Evolutionary conservation across 768 basidiomycete species (phyloP).

Genomic region (Tubosaeta sp.): DNA sequence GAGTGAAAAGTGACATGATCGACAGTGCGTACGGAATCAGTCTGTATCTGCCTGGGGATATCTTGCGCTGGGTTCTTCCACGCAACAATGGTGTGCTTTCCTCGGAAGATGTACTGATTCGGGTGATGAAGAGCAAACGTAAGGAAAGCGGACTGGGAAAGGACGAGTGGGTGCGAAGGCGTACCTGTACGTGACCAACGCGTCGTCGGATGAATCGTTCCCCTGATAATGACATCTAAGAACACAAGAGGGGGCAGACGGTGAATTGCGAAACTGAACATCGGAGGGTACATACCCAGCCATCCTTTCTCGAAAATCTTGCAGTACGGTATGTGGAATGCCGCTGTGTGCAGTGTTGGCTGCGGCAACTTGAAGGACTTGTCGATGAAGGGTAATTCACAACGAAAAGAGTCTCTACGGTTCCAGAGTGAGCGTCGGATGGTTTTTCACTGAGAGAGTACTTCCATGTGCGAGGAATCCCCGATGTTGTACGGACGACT

Average conservation of each 20-base stretch:
- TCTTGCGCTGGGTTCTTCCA: background rate
- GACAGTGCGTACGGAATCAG: background rate
- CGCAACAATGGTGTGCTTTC: constrained; percentile 9
- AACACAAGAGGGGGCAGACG: background rate
- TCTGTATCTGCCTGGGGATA: background rate
- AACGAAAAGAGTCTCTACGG: background rate
- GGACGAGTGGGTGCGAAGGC: background rate
- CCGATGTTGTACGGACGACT: no score
- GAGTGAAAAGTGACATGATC: background rate
- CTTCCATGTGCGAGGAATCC: background rate
- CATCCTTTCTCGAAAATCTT: background rate
- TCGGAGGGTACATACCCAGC: background rate
- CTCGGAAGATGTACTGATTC: background rate
- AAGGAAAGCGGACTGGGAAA: background rate
- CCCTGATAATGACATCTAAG: background rate
- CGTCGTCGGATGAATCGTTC: background rate
- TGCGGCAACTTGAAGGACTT: no score
- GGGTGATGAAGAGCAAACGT: no score
- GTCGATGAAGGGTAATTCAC: no score
- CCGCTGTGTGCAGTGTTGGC: no score
- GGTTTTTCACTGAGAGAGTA: background rate
- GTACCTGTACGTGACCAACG: background rate
- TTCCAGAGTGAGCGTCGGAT: background rate
- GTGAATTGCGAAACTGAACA: background rate
- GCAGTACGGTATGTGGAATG: no score